Conservation (phyloP, 805 yeast genomes). For the Spathaspora gorwiae region DNA sequence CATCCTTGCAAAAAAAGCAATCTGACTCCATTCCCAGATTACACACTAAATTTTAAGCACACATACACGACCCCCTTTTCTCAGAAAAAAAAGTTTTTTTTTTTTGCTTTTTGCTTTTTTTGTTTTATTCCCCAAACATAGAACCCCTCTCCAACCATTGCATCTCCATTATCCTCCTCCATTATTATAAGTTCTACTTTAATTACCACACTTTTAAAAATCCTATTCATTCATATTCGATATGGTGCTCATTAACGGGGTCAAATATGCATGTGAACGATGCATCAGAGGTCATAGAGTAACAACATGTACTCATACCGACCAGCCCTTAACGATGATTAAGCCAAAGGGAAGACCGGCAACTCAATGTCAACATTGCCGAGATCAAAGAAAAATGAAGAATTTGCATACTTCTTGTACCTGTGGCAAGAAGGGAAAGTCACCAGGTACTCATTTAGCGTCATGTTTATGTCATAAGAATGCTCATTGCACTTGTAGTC, state of each 20-base stretch:
- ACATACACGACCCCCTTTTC: no score
- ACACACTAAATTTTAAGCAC: no score
- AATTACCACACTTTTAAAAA: no score
- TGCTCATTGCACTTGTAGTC: constrained; percentile 38
- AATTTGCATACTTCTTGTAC: constrained; percentile 66
- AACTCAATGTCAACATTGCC: constrained; percentile 84
- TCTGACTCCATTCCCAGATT: no score
- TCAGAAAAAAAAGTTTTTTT: no score
- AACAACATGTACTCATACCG: constrained; percentile 87
- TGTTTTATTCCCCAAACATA: no score
- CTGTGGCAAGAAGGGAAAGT: constrained; percentile 55
- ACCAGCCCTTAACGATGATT: constrained; percentile 85
- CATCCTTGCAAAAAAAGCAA: no score
- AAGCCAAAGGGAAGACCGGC: constrained; percentile 97
- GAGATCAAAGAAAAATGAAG: constrained; percentile 64
- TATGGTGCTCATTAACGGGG: constrained; percentile 90
- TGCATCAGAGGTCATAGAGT: constrained; percentile 97
- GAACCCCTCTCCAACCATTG: no score
- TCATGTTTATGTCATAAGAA: constrained; percentile 36
- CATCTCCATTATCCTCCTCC: no score
- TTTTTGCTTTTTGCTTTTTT: no score
- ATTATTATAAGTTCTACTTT: no score
- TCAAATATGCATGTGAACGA: constrained; percentile 92
- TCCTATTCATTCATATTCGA: neutral
- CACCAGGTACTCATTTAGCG: constrained; percentile 33